phyloP scores from a whole-genome alignment of 345 rosid species.

The Lepidium didymum region DNA sequence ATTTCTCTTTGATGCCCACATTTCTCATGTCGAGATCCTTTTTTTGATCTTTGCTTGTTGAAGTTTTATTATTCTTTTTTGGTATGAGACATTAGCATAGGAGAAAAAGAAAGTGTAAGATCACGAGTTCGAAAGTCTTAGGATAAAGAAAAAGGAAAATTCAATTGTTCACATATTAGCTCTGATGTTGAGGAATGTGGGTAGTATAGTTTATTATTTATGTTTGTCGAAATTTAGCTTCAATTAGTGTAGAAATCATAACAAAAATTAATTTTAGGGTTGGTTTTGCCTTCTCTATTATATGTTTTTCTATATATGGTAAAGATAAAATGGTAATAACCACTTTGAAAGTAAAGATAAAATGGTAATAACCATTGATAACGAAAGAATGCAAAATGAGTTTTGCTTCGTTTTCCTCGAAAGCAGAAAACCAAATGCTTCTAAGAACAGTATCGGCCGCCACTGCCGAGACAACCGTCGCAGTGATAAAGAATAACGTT shows the following conservation, averaged over 20 bases:
- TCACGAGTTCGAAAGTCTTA: background rate
- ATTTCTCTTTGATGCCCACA: constrained; percentile 16
- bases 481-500: constrained; percentile 20
- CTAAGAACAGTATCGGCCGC: constrained; percentile 17
- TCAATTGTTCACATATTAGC: constrained; percentile 9
- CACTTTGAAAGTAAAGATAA: background rate
- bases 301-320: background rate
- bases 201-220: too few species aligned
- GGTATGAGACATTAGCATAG: constrained; percentile 20
- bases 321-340: too few species aligned
- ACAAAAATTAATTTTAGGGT: background rate
- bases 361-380: background rate
- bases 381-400: background rate
- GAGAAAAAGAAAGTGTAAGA: constrained; percentile 5
- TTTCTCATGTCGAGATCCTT: constrained; percentile 19
- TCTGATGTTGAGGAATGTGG: background rate
- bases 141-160: background rate
- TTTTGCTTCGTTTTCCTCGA: background rate
- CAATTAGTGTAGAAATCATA: constrained; percentile 7
- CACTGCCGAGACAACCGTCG: constrained; percentile 9
- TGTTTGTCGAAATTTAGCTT: background rate
- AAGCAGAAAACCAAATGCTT: constrained; percentile 14
- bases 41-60: constrained; percentile 28
- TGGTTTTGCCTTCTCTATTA: background rate
- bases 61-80: background rate